Conservation (phyloP, 2,329 filamentous ascomycete species). For the Pseudogymnoascus sp. region DNA sequence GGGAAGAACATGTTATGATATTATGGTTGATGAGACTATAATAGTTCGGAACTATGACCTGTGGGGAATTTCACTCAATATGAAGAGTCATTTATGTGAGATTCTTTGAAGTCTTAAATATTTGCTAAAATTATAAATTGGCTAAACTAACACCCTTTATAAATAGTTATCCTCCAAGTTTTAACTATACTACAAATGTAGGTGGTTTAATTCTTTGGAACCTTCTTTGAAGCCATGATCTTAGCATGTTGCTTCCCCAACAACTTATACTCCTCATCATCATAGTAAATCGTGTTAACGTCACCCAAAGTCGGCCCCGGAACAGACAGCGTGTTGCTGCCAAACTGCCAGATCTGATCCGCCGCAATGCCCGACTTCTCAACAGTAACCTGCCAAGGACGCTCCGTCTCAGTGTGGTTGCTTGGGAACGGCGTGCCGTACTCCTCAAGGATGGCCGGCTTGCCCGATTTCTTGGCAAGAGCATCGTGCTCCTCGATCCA, state of each 20-base stretch:
- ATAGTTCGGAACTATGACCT: not conserved
- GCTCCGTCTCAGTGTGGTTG: conserved; percentile 22
- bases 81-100: not conserved
- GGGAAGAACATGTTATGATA: not conserved
- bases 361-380: conserved; percentile 22
- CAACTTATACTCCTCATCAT: conserved; percentile 20
- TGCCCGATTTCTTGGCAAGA: conserved; percentile 33
- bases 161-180: not conserved
- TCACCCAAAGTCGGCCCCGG: conserved; percentile 18
- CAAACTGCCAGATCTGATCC: conserved; percentile 28
- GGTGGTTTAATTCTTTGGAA: not conserved
- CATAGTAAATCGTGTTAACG: conserved; percentile 25
- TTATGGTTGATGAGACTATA: not conserved
- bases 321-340: conserved; percentile 20
- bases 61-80: not conserved
- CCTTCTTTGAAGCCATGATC: conserved; percentile 22
- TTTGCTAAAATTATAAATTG: not conserved
- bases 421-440: conserved; percentile 29
- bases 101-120: not conserved
- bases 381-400: conserved; percentile 24
- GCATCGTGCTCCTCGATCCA: conserved; percentile 43
- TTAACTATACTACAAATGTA: not conserved
- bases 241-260: conserved; percentile 23
- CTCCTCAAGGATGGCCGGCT: conserved; percentile 37
- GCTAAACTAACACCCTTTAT: not conserved